Evolutionary conservation across 2,329 filamentous ascomycete species (phyloP), one percentile per base, ranked within the genome.

Genomic region (Sporothrix mexicana): DNA sequence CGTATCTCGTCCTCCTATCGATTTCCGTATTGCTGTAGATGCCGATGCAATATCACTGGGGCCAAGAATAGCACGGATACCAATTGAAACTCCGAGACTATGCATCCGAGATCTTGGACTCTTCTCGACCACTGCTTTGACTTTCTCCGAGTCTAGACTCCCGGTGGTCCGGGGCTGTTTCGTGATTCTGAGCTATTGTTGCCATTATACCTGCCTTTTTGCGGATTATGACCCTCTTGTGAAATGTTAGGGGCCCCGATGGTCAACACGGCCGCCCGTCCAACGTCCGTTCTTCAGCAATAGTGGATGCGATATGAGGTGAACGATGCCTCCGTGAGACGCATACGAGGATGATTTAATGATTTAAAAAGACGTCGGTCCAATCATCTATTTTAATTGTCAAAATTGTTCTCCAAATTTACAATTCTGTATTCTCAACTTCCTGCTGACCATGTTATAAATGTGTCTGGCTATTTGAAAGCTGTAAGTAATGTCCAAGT

Each of bases 71-170:
- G 3, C 2, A 12, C 43, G 45, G 17, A 30, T 3, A 12, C 47
- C 25, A 68, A 41, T 68, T 47, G 17, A 53, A 68, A 20, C 23
- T 53, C 47, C 66, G 66, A 68, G 66, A 23, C 7, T 30, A 17
- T 68, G 47, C 47, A 6, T 17, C 47, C 25, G 66, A 68, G 47
- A 53, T 30, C 45, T 68, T 15, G n/a, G 45, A 9, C 17, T 23
- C 15, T 53, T 45, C n/a, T 47, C 25, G 25, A 55, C 45, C 10
- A 43, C 30, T 25, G 67, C 20, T 20, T 49, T 13, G 30, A 36
- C 20, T 57, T 69, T 57, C 30, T 59, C 67, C 36, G 36, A 45
- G n/a, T 25, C 25, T 69, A 7, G 30, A 57, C 67, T 43, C 51
- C 51, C 67, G 51, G 51, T 30, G 17, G n/a, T 69, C 67, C 67